Percentiles rank a stretch among this genome's conserved stretches.
phyloP scores from a whole-genome alignment of 495 filamentous ascomycete species.

The Corynascus novoguineensis region DNA sequence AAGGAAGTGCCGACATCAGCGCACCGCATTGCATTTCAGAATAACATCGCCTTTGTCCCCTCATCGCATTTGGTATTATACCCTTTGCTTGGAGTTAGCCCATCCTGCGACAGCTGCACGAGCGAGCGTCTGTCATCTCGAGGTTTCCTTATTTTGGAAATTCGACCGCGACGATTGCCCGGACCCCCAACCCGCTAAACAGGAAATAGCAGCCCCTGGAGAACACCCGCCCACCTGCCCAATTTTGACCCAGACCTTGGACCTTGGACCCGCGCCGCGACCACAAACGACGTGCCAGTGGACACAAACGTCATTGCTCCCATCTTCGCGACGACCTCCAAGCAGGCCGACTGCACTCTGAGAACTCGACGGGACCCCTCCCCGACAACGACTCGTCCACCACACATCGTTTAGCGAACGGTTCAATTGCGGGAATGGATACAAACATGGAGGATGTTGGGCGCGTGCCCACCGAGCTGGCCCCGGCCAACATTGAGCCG shows the following conservation, averaged over 20 bases:
- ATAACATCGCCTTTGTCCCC: neutral
- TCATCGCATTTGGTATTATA: conserved; percentile 11
- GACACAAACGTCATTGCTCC: conserved; percentile 20
- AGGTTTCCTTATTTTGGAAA: neutral
- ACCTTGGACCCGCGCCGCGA: conserved; percentile 16
- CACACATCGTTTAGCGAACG: conserved; percentile 1
- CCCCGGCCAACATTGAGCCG: conserved; percentile 70
- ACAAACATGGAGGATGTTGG: conserved; percentile 98
- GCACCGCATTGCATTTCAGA: conserved; percentile 8
- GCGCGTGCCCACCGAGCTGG: conserved; percentile 75
- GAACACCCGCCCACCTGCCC: conserved; percentile 23
- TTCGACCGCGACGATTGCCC: neutral
- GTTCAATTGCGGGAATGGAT: conserved; percentile 60
- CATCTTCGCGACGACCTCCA: conserved; percentile 12
- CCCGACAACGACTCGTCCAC: neutral
- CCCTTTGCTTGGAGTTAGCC: conserved; percentile 7
- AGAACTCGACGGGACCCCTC: neutral
- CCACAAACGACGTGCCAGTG: conserved; percentile 12
- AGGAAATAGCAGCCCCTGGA: conserved; percentile 12
- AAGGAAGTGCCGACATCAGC: conserved; percentile 1
- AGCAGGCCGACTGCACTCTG: neutral
- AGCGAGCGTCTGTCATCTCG: neutral
- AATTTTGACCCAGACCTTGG: conserved; percentile 21
- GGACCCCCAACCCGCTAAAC: neutral
- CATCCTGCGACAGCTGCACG: neutral